Evolutionary conservation across 805 yeast genomes (phyloP).

Genomic region (Metschnikowia drakensbergensis): DNA sequence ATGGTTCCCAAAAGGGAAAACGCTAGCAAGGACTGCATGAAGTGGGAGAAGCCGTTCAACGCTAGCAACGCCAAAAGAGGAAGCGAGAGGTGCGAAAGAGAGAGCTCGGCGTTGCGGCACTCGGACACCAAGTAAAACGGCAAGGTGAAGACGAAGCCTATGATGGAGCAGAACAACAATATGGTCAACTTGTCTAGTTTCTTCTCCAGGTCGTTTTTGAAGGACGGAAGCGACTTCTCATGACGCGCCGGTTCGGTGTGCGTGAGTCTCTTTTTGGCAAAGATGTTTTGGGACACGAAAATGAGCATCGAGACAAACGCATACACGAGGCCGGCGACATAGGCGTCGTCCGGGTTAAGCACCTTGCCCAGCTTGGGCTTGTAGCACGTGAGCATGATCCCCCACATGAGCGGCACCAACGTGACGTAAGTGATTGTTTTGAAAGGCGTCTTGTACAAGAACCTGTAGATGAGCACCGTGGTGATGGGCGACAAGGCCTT

Average conservation of each 20-base stretch:
- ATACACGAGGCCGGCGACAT: conserved; percentile 41
- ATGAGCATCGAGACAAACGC: conserved; percentile 59
- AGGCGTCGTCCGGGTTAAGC: conserved; percentile 13
- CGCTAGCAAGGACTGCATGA: conserved; percentile 68
- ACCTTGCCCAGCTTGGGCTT: conserved; percentile 35
- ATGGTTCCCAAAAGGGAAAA: conserved; percentile 70
- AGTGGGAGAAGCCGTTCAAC: conserved; percentile 68
- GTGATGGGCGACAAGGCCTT: conserved; percentile 88
- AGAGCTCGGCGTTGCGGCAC: conserved; percentile 25
- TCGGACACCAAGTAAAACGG: conserved; percentile 66
- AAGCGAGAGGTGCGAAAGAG: conserved; percentile 30
- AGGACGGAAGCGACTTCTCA: conserved; percentile 22
- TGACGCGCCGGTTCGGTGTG: conserved; percentile 29
- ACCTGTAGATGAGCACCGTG: conserved; percentile 75
- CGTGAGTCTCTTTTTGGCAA: conserved; percentile 71
- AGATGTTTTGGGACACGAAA: conserved; percentile 74
- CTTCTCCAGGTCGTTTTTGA: conserved; percentile 20
- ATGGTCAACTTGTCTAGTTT: conserved; percentile 70
- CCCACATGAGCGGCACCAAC: conserved; percentile 70
- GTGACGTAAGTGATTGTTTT: conserved; percentile 68
- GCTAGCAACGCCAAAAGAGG: conserved; percentile 39
- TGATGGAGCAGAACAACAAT: conserved; percentile 62
- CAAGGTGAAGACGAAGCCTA: conserved; percentile 64
- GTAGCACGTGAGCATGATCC: conserved; percentile 78
- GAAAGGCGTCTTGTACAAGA: conserved; percentile 57